These are phyloP conservation scores for Cutaneotrichosporon daszewskae DNA, from an alignment of 1,284 basidiomycete species.

Conservation along the genomic window DNA sequence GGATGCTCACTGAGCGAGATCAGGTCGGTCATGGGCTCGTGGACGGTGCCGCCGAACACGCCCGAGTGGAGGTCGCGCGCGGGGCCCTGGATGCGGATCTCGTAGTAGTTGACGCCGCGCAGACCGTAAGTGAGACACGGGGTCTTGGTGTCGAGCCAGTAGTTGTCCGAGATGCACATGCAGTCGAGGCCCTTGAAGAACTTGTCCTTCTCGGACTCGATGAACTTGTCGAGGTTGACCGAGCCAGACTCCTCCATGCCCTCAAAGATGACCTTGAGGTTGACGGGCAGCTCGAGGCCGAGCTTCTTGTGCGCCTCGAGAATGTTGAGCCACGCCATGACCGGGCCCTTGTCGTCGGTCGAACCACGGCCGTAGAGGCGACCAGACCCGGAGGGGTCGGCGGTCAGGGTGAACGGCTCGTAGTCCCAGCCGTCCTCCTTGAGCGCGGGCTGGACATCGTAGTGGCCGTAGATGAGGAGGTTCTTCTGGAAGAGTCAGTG, in stretches of 20 bases:
- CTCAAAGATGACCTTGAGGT: conserved; percentile 91
- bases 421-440: conserved; percentile 86
- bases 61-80: conserved; percentile 89
- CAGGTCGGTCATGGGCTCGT: conserved; percentile 70
- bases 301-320: conserved; percentile 77
- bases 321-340: conserved; percentile 92
- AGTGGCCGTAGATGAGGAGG: conserved; percentile 85
- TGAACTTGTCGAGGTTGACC: conserved; percentile 87
- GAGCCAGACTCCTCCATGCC: conserved; percentile 98
- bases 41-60: conserved; percentile 76
- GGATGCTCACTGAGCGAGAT: conserved; percentile 47
- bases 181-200: conserved; percentile 91
- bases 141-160: conserved; percentile 50
- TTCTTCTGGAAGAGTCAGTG: conserved; percentile 57
- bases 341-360: conserved; percentile 87
- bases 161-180: conserved; percentile 72
- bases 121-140: conserved; percentile 52
- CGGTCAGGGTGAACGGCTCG: conserved; percentile 78
- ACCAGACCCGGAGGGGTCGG: conserved; percentile 51
- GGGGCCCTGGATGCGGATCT: conserved; percentile 76
- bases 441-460: conserved; percentile 52
- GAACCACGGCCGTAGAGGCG: conserved; percentile 80
- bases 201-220: conserved; percentile 68
- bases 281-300: conserved; percentile 79
- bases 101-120: conserved; percentile 87